Base-by-base conservation (phyloP, 2,329 filamentous ascomycete species). In the Pestalotiopsis sp. region DNA sequence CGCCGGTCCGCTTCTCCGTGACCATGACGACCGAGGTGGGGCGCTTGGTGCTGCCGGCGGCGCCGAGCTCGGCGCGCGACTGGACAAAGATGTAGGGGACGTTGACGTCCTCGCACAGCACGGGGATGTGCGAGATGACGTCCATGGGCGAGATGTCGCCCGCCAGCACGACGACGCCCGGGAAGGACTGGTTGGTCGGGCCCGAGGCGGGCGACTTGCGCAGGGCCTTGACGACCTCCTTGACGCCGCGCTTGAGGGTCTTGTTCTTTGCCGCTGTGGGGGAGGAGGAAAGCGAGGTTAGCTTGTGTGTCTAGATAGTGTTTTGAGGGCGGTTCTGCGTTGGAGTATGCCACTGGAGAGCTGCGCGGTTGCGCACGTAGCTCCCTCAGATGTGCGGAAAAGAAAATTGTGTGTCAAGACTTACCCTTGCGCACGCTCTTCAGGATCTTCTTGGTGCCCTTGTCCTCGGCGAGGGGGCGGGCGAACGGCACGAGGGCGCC, bases 91-190 rank as follows among this genome's bases (percentile, higher is more conserved):
- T 90, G 85, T 98, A 99, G 41, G 96, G 96, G 70, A 98, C 93
- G 82, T 93, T 93, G 87, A 98, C 95, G 84, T 98, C 95, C 85
- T 99, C 96, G 88, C 96, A 98, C 69, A 98, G 91, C 68, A 99
- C 93, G 76, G 96, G 96, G 73, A 99, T 93, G 84, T 99, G 96
- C 70, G 93, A 96, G 84, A 99, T 98, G 80, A 99, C 96, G 82
- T 99, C 96, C 91, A 96, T 95, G 73, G 96, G 96, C 66, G 93
- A 97, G 85, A 99, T 98, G 83, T 99, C 96, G 76, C 93, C 96
- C 45, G 96, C 96, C 75, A 99, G 93, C 80, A 99, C 87, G 76
- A 98, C 94, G 74, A 99, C 88, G 73, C 90, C 88, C 59, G 93
- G 91, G 77, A 90, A 86, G 66, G 87, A 81, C 66, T 88, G 85